Conservation (phyloP, 2,329 filamentous ascomycete genomes). For the Fusarium lyarnte region DNA sequence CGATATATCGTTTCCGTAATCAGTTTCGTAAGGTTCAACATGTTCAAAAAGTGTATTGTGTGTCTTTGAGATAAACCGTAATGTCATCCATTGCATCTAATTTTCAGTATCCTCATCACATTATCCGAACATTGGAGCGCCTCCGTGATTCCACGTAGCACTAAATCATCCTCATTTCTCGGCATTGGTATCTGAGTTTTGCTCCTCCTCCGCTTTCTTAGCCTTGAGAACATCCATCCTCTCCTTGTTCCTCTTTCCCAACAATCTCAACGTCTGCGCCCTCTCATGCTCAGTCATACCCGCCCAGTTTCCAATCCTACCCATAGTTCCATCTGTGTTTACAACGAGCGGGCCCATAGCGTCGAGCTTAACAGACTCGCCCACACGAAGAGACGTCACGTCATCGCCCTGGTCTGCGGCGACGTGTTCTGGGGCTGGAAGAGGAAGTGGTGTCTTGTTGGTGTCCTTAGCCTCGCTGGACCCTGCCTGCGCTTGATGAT, state of each 20-base stretch:
- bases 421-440: conserved; percentile 41
- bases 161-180: not conserved
- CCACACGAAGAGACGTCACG: conserved; percentile 40
- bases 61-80: not conserved
- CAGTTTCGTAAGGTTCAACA: conserved; percentile 33
- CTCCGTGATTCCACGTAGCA: not conserved
- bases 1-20: conserved; percentile 38
- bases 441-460: conserved; percentile 9
- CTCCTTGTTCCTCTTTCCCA: conserved; percentile 75
- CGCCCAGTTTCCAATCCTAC: conserved; percentile 77
- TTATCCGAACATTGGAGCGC: not conserved
- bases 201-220: conserved; percentile 22
- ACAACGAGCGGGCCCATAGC: conserved; percentile 78
- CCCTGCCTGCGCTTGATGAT: conserved; percentile 8
- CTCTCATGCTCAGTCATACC: conserved; percentile 76
- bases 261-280: conserved; percentile 71
- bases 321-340: conserved; percentile 75
- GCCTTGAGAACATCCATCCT: conserved; percentile 63
- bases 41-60: not conserved
- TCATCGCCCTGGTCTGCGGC: conserved; percentile 33
- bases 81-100: not conserved
- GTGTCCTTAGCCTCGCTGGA: conserved; percentile 2
- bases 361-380: conserved; percentile 66
- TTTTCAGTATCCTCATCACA: not conserved
- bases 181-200: conserved; percentile 1